phyloP scores from a whole-genome alignment of 2,329 filamentous ascomycete genomes.

The Xylaria hypoxylon region DNA sequence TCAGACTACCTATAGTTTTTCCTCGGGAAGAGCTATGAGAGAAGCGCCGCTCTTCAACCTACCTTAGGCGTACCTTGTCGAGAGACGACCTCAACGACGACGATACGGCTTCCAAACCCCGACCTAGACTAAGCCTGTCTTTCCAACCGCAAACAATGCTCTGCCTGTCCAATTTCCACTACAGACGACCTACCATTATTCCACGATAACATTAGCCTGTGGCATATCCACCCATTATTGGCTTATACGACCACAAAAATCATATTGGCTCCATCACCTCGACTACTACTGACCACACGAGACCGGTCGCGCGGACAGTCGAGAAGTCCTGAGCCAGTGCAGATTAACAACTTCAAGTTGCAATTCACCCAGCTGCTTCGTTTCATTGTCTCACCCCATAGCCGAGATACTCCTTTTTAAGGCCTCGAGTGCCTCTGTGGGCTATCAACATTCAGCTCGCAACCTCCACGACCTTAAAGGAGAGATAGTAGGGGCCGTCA shows the following conservation, averaged over 20 bases:
- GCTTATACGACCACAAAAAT: constrained; percentile 8
- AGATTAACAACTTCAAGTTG: not conserved
- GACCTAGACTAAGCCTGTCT: constrained; percentile 18
- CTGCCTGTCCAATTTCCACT: constrained; percentile 40
- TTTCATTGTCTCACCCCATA: not conserved
- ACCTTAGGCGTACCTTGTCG: constrained; percentile 8
- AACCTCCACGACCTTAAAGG: not conserved
- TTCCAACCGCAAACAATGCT: constrained; percentile 45
- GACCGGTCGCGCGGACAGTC: constrained; percentile 17
- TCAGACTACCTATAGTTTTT: not conserved
- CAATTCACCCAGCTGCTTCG: not conserved
- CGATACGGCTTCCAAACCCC: constrained; percentile 19
- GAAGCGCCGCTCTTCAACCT: constrained; percentile 18
- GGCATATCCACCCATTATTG: constrained; percentile 6
- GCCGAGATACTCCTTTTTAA: not conserved
- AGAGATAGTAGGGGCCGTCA: not conserved
- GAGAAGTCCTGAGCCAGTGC: constrained; percentile 19
- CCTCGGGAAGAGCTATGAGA: constrained; percentile 29
- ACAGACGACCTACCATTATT: constrained; percentile 50
- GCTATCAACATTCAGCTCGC: constrained; percentile 3
- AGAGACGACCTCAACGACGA: constrained; percentile 17
- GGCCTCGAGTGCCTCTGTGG: not conserved
- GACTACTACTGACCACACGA: constrained; percentile 12
- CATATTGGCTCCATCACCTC: constrained; percentile 6
- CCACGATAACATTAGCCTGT: constrained; percentile 48